These are phyloP conservation scores for Taphrina confusa DNA, from an alignment of 1,139 yeast genomes.

Conservation along the genomic window DNA sequence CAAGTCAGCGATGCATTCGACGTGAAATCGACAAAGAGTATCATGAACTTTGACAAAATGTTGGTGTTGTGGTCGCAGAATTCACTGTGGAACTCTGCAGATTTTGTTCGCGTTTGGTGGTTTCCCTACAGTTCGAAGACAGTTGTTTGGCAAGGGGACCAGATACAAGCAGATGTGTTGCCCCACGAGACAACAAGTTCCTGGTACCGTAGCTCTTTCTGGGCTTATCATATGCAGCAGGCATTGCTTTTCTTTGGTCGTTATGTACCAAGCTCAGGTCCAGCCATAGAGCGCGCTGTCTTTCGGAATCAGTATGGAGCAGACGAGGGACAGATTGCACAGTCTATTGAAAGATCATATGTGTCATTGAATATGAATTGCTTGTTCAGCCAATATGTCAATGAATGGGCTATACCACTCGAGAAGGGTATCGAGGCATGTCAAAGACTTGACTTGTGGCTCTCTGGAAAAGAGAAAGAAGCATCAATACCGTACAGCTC, in stretches of 20 bases:
- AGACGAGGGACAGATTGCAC: constrained; percentile 55
- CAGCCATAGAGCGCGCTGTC: constrained; percentile 78
- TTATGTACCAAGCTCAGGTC: constrained; percentile 72
- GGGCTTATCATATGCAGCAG: constrained; percentile 51
- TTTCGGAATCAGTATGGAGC: constrained; percentile 81
- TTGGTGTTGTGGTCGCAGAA: constrained; percentile 62
- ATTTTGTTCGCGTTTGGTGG: constrained; percentile 95
- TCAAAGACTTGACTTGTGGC: constrained; percentile 58
- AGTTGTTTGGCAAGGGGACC: constrained; percentile 82
- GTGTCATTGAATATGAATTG: constrained; percentile 96
- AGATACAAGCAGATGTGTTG: constrained; percentile 65
- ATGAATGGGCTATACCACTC: constrained; percentile 95
- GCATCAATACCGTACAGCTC: constrained; percentile 62
- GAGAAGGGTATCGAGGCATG: constrained; percentile 62
- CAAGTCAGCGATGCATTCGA: constrained; percentile 83
- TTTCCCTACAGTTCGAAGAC: constrained; percentile 87
- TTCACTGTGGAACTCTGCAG: constrained; percentile 79
- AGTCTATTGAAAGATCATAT: constrained; percentile 71
- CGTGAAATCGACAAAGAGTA: constrained; percentile 77
- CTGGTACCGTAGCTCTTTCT: constrained; percentile 69
- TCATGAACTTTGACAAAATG: constrained; percentile 71
- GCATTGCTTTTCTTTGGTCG: constrained; percentile 75
- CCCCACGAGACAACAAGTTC: constrained; percentile 82
- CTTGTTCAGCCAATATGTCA: constrained; percentile 86
- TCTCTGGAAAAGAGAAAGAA: constrained; percentile 49